These are phyloP conservation scores for Trypanosoma avium DNA, from an alignment of 208 protist genomes.

Conservation along the genomic window DNA sequence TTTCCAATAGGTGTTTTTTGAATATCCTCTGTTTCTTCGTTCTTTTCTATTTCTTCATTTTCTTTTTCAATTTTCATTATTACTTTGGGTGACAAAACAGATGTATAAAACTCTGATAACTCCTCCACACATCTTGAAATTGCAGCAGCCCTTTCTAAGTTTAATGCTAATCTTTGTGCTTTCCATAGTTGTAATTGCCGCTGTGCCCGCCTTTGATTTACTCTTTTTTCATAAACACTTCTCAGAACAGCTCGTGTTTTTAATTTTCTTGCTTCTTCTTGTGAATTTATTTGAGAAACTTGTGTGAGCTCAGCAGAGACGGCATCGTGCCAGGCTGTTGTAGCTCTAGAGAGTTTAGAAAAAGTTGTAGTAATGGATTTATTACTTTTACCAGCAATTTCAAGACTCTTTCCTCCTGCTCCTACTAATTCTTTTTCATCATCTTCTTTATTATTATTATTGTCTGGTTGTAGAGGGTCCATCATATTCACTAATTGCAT, in stretches of 20 bases:
- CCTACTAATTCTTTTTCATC: no score
- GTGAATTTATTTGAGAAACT: constrained; percentile 24
- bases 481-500: no score
- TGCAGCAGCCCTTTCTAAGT: constrained; percentile 42
- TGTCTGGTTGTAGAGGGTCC: no score
- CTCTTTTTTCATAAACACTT: constrained; percentile 34
- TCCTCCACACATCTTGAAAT: constrained; percentile 49
- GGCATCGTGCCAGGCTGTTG: constrained; percentile 62
- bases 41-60: constrained; percentile 15
- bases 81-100: constrained; percentile 4
- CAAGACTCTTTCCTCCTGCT: neutral
- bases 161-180: constrained; percentile 45
- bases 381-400: neutral
- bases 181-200: constrained; percentile 60
- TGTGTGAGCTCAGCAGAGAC: constrained; percentile 65
- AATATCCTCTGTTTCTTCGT: constrained; percentile 6
- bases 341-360: constrained; percentile 43
- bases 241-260: constrained; percentile 26
- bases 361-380: constrained; percentile 26
- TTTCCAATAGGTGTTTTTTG: constrained; percentile 15
- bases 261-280: constrained; percentile 28
- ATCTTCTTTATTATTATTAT: no score
- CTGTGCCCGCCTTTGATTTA: constrained; percentile 31
- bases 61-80: neutral
- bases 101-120: constrained; percentile 46